A percentile compares a stretch with the other conserved stretches of the same genome.
Evolutionary conservation across 2,329 filamentous ascomycete species (phyloP).

Genomic region (Alternaria triticimaculans): DNA sequence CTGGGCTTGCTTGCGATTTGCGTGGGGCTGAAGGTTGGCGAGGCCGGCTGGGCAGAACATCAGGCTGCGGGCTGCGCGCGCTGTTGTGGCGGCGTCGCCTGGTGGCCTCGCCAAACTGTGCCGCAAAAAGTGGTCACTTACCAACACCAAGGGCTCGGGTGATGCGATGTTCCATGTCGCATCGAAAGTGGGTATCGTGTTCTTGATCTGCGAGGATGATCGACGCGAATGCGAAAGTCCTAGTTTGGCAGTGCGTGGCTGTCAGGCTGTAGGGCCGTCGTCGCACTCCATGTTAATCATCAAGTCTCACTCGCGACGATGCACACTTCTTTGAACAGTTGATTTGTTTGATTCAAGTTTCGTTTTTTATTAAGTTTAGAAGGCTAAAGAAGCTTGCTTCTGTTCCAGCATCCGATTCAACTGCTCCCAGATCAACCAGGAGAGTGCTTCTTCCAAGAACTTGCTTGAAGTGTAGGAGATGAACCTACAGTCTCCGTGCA

Average conservation of each 20-base stretch:
- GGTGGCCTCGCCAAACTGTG: neutral
- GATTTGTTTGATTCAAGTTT: slow-evolving; percentile 18
- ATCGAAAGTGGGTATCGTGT: neutral
- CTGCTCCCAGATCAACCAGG: slow-evolving; percentile 37
- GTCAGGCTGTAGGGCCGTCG: neutral
- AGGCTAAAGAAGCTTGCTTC: slow-evolving; percentile 52
- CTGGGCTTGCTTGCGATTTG: neutral
- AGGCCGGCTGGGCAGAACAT: neutral
- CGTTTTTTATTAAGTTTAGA: slow-evolving; percentile 49
- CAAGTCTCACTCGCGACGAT: neutral
- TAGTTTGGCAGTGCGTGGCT: neutral
- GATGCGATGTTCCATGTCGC: neutral
- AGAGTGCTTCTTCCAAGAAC: slow-evolving; percentile 47
- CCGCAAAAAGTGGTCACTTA: neutral
- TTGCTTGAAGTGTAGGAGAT: slow-evolving; percentile 63
- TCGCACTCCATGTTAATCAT: neutral
- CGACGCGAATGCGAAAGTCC: neutral
- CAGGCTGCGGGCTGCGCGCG: neutral
- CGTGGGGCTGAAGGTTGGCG: neutral
- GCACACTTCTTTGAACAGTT: neutral
- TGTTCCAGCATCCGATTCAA: slow-evolving; percentile 60
- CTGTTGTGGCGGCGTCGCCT: neutral
- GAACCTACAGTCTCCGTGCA: slow-evolving; percentile 54
- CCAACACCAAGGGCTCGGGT: neutral
- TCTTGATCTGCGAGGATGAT: neutral